Conservation (phyloP, 1,139 yeast species). For the Blastobotrys persicus region DNA sequence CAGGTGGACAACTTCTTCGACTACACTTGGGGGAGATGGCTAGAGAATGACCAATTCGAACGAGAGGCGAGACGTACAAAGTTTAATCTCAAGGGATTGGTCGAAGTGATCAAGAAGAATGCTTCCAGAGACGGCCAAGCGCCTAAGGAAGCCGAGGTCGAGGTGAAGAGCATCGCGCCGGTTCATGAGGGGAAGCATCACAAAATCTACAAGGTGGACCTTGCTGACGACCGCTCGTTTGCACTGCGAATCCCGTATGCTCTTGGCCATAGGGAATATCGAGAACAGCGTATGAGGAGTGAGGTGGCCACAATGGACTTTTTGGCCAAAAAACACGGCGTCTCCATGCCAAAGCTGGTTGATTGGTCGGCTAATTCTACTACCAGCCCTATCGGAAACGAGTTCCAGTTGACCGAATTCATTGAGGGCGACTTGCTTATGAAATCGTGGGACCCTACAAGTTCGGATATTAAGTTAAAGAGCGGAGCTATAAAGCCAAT, state of each 20-base stretch:
- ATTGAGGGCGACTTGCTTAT: slow-evolving; percentile 77
- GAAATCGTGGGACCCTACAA: slow-evolving; percentile 87
- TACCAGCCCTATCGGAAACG: slow-evolving; percentile 62
- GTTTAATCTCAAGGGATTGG: slow-evolving; percentile 76
- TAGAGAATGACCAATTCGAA: slow-evolving; percentile 70
- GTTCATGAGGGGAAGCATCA: slow-evolving; percentile 94
- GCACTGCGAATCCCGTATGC: slow-evolving; percentile 85
- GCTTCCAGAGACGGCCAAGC: slow-evolving; percentile 28
- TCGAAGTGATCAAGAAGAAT: slow-evolving; percentile 36
- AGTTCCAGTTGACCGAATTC: slow-evolving; percentile 77
- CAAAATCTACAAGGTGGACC: slow-evolving; percentile 69
- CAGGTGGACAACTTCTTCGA: slow-evolving; percentile 73
- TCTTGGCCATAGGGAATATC: slow-evolving; percentile 55
- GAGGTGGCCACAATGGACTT: slow-evolving; percentile 95
- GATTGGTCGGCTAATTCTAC: slow-evolving; percentile 62
- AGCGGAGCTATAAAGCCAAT: slow-evolving; percentile 38
- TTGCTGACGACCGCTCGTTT: slow-evolving; percentile 58
- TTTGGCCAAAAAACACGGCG: slow-evolving; percentile 47
- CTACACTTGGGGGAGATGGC: slow-evolving; percentile 96
- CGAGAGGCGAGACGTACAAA: slow-evolving; percentile 74
- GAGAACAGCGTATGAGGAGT: slow-evolving; percentile 67
- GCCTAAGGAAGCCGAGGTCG: slow-evolving; percentile 43
- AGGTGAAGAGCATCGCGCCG: slow-evolving; percentile 71
- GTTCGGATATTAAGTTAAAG: slow-evolving; percentile 48
- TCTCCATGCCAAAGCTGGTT: slow-evolving; percentile 69